A percentile compares a stretch with the other conserved stretches of the same genome.
Conservation (phyloP, 805 yeast species). For the Cyberlindnera mrakii region DNA sequence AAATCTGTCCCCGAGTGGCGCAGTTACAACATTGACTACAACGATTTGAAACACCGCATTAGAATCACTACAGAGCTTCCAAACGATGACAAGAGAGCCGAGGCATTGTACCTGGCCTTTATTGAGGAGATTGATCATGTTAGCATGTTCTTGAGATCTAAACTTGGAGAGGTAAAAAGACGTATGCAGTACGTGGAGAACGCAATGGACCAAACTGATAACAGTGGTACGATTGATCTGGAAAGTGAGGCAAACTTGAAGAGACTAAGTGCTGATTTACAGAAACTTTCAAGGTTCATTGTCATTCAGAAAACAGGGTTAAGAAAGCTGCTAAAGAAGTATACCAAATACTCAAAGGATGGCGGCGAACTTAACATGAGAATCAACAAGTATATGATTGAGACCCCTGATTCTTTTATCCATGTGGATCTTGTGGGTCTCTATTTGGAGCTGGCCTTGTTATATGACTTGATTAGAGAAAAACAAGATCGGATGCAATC, state of each 20-base stretch:
- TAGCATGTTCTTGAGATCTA: slow-evolving; percentile 58
- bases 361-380: slow-evolving; percentile 22
- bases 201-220: slow-evolving; percentile 23
- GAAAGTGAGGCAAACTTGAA: slow-evolving; percentile 32
- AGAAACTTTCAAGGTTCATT: slow-evolving; percentile 63
- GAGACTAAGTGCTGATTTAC: slow-evolving; percentile 44
- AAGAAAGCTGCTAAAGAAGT: slow-evolving; percentile 69
- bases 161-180: slow-evolving; percentile 62
- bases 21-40: slow-evolving; percentile 76
- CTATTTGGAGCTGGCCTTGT: slow-evolving; percentile 52
- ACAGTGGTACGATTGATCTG: not conserved
- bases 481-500: slow-evolving; percentile 1
- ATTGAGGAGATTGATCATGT: slow-evolving; percentile 53
- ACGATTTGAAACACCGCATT: slow-evolving; percentile 64
- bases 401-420: slow-evolving; percentile 50
- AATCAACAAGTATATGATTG: slow-evolving; percentile 29
- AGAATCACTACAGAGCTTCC: slow-evolving; percentile 47
- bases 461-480: slow-evolving; percentile 43
- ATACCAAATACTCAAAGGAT: slow-evolving; percentile 37
- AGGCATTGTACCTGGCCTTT: slow-evolving; percentile 37
- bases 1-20: slow-evolving; percentile 88
- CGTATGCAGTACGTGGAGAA: slow-evolving; percentile 36
- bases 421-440: slow-evolving; percentile 53
- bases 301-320: slow-evolving; percentile 69
- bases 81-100: slow-evolving; percentile 6